phyloP scores from a whole-genome alignment of 2,329 filamentous ascomycete genomes.

The Microcera coccophila region DNA sequence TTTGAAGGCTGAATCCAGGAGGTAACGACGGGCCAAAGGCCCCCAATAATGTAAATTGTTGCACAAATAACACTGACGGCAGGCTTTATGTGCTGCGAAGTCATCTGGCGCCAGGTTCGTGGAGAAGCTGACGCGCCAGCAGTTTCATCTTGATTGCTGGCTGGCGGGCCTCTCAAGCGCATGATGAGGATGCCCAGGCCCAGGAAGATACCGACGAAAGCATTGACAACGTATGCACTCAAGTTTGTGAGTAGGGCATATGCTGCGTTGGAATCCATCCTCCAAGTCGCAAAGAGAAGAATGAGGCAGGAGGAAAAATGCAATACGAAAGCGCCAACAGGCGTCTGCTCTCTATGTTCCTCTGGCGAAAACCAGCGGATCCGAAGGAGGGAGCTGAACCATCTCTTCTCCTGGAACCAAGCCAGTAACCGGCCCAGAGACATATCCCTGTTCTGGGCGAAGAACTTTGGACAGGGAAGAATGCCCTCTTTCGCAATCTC shows the following conservation, averaged over 20 bases:
- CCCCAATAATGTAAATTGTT: conserved; percentile 29
- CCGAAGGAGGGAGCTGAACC: conserved; percentile 27
- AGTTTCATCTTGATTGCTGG: conserved; percentile 14
- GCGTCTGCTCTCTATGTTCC: conserved; percentile 34
- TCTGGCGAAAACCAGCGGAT: conserved; percentile 32
- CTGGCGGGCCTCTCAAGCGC: conserved; percentile 32
- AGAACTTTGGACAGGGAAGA: conserved; percentile 47
- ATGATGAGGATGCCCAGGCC: conserved; percentile 35
- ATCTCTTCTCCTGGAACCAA: conserved; percentile 30
- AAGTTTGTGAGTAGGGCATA: conserved; percentile 32
- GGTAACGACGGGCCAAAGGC: conserved; percentile 31
- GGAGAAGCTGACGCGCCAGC: conserved; percentile 11
- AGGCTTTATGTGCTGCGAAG: conserved; percentile 29
- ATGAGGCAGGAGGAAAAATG: conserved; percentile 34
- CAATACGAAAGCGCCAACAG: conserved; percentile 33
- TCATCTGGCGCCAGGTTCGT: conserved; percentile 31
- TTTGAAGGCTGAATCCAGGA: conserved; percentile 29
- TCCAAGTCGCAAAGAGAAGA: conserved; percentile 34
- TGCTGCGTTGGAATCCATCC: conserved; percentile 20
- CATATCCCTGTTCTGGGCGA: conserved; percentile 38
- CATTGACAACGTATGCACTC: conserved; percentile 33
- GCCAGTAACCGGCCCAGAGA: conserved; percentile 31
- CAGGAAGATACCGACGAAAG: conserved; percentile 33
- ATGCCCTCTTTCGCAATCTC: conserved; percentile 59
- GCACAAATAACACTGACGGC: conserved; percentile 30